Base-by-base conservation (phyloP, 257 asterid genomes). In the Salvia rosmarinus region DNA sequence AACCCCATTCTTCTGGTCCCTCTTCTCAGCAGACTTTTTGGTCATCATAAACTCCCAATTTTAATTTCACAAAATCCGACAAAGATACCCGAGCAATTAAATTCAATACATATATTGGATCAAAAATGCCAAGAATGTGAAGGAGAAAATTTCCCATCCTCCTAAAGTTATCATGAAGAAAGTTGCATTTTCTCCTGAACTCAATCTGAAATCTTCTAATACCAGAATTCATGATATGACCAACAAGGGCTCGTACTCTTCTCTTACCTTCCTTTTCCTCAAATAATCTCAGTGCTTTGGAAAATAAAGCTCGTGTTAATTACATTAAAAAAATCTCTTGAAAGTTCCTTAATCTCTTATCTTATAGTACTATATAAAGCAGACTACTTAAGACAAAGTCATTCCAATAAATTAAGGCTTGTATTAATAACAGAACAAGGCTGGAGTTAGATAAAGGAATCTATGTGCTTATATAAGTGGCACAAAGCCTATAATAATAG, bases 371-470 rank as follows among this genome's bases (percentile, higher is more conserved):
- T 35, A 76, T 19, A 55, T 58, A 67, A 67, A 59, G 17, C 30
- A 40, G 40, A 42, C 19, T 46, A n/a, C n/a, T n/a, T n/a, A 50
- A 57, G 75, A 75, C 79, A 72, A n/a, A 78, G 73, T 68, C 77
- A 68, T 49, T 49, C 17, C 20, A 44, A 78, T 60, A 73, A 69
- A 70, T 34, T 16, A 50, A 47, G n/a, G 32, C 23, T 42, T 6
- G n/a, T 16, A 32, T 61, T 44, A 59, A 68, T 75, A 75, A 76
- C 63, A 69, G 30, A 66, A 65, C 76, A 65, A 70, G 78, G 70
- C 72, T 74, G 78, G 81, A 82, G 71, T n/a, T 75, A 39, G 67
- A 55, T 42, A 76, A 77, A 75, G 71, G 83, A 83, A 80, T 75
- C 80, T 72, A 56, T 63, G 68, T 63, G 63, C 57, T 50, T 47